Evolutionary conservation across 306 rosid species (phyloP), one percentile per base, ranked within the genome.

Genomic region (Inga laurina): DNA sequence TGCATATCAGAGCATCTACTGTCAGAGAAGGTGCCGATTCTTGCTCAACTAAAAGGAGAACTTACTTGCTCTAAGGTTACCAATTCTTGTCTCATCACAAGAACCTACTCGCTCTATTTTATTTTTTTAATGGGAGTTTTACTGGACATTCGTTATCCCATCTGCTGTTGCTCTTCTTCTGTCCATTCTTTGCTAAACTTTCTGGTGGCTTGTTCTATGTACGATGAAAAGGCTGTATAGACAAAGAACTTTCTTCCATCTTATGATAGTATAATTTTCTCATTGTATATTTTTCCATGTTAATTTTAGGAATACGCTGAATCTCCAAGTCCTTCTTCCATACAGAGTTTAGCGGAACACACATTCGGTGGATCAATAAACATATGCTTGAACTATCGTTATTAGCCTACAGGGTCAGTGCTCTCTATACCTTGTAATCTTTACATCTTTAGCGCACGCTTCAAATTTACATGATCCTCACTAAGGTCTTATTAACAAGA

Each of bases 21-120:
- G 39, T 73, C 32, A 71, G 16, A 81, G 32, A 73, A 87, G 87
- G 87, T 83, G 76, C 34, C 80, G 72, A 70, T 52, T 76, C 75
- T 66, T 45, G 44, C 35, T 59, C 45, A 65, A 44, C 11, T 13
- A 74, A 81, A 37, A 43, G 66, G 41, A 74, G n/a, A 49, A 74
- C 24, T 39, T 57, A 39, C 51, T 22, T 75, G 32, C 43, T 39
- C 43, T 39, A 39, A 39, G 43, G 89, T 85, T 83, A 80, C 35
- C 82, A 76, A 70, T 54, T 76, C 75, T 67, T 46, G 44, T 21
- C 61, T 37, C 56, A 45, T 8, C 14, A 74, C 6, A 77, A 27
- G 14, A 32, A 51, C 16, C 22, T 14, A 39, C 24, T 14, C 56
- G 34, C 48, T 44, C 21, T 3, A 10, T 39, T 76, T 37, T 10